phyloP scores from a whole-genome alignment of 2,329 filamentous ascomycete species.

The Fusarium duplospermum region DNA sequence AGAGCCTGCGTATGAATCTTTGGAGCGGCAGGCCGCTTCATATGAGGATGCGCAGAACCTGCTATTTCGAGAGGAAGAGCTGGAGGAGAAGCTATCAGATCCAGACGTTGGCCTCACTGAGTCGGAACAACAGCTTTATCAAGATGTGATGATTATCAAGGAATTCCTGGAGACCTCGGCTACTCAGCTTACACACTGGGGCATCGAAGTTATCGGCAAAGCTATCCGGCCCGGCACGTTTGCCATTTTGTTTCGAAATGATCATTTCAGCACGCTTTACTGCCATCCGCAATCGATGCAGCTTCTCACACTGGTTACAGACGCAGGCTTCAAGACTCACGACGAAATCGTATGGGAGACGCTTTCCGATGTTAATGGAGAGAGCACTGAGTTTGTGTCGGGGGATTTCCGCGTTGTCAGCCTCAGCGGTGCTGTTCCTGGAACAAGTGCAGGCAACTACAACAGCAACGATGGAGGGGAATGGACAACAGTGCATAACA shows the following conservation, averaged over 20 bases:
- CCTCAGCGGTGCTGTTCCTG: constrained; percentile 49
- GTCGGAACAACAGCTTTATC: constrained; percentile 82
- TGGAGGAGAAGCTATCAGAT: constrained; percentile 78
- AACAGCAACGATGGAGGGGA: constrained; percentile 48
- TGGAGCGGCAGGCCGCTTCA: constrained; percentile 80
- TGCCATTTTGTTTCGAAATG: constrained; percentile 94
- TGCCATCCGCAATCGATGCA: constrained; percentile 83
- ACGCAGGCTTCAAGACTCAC: constrained; percentile 88
- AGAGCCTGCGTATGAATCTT: constrained; percentile 75
- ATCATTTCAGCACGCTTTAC: constrained; percentile 95
- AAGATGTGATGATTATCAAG: constrained; percentile 88
- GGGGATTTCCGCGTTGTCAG: constrained; percentile 92
- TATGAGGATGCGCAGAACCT: constrained; percentile 94
- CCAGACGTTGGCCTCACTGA: constrained; percentile 65
- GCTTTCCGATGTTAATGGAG: constrained; percentile 87
- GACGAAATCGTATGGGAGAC: constrained; percentile 97
- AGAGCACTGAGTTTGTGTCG: constrained; percentile 84
- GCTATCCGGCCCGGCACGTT: constrained; percentile 81
- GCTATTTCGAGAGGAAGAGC: constrained; percentile 87
- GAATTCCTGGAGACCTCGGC: constrained; percentile 82
- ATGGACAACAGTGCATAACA: constrained; percentile 67
- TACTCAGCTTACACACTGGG: constrained; percentile 87
- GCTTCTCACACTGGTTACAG: constrained; percentile 88
- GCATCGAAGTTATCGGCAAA: constrained; percentile 78
- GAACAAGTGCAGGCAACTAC: constrained; percentile 27